Conservation (phyloP, 2,329 filamentous ascomycete genomes). For the Colletotrichum tofieldiae region DNA sequence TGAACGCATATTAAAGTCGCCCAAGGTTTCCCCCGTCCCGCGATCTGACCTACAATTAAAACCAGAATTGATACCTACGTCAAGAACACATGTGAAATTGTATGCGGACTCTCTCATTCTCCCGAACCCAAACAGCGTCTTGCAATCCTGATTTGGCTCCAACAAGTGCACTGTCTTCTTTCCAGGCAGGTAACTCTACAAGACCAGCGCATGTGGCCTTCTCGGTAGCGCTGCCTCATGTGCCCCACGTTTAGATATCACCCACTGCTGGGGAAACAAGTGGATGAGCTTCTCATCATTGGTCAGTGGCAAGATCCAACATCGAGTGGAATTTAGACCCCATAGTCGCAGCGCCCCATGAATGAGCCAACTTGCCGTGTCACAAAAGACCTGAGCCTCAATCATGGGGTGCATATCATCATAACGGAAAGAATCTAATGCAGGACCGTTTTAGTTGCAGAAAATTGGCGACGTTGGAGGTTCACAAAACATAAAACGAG, state of each 20-base stretch:
- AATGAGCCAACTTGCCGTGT: neutral
- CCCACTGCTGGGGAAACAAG: too few species aligned
- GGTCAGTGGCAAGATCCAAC: neutral
- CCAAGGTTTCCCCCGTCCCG: neutral
- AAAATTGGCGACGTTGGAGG: too few species aligned
- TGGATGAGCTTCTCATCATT: too few species aligned
- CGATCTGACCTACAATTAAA: too few species aligned
- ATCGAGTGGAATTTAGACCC: too few species aligned
- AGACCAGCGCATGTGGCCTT: neutral
- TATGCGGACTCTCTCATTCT: neutral
- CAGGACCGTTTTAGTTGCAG: neutral
- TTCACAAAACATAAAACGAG: too few species aligned
- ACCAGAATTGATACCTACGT: too few species aligned
- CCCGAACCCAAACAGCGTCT: too few species aligned
- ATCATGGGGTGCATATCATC: neutral
- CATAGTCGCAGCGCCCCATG: neutral
- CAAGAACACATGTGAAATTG: too few species aligned
- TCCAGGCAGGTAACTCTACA: neutral
- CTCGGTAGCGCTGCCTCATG: neutral
- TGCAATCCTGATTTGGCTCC: neutral
- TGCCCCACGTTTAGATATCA: neutral
- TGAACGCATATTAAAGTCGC: neutral
- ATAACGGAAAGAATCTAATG: neutral
- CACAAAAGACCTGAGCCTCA: neutral
- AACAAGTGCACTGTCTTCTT: neutral